A percentile compares a stretch with the other conserved stretches of the same genome.
Conservation (phyloP, 2,329 filamentous ascomycete species). For the Trichophyton rubrum region DNA sequence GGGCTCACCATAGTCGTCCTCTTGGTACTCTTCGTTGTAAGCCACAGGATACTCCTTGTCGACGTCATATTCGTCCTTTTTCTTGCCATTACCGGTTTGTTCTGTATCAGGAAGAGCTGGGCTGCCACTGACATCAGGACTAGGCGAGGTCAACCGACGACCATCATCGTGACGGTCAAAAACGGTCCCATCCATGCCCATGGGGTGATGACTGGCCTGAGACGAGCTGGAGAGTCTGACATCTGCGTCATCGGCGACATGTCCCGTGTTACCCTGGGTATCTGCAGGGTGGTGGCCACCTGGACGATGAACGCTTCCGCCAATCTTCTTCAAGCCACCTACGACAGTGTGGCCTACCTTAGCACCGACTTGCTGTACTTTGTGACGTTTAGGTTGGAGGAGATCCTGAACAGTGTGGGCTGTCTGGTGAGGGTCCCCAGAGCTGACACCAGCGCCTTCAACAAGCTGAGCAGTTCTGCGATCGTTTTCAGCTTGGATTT, state of each 20-base stretch:
- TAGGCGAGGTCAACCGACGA: constrained; percentile 23
- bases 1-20: constrained; percentile 51
- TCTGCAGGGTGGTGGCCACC: neutral
- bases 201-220: neutral
- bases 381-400: constrained; percentile 23
- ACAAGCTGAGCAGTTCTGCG: constrained; percentile 34
- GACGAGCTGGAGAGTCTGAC: neutral
- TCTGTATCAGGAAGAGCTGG: neutral
- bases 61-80: constrained; percentile 13
- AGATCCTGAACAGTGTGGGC: constrained; percentile 33
- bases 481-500: constrained; percentile 41
- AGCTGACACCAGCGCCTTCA: constrained; percentile 40
- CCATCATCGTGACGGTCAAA: constrained; percentile 21
- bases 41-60: constrained; percentile 47
- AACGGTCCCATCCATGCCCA: constrained; percentile 11
- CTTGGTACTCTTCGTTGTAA: constrained; percentile 49
- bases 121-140: constrained; percentile 18
- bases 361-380: constrained; percentile 39
- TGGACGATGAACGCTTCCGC: constrained; percentile 20
- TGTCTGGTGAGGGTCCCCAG: constrained; percentile 45
- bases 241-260: neutral
- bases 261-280: constrained; percentile 6
- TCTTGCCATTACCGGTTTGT: neutral
- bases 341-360: constrained; percentile 34
- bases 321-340: constrained; percentile 32